Base-by-base conservation (phyloP, 176 grass and related monocot species). In the Eragrostis nindensis region DNA sequence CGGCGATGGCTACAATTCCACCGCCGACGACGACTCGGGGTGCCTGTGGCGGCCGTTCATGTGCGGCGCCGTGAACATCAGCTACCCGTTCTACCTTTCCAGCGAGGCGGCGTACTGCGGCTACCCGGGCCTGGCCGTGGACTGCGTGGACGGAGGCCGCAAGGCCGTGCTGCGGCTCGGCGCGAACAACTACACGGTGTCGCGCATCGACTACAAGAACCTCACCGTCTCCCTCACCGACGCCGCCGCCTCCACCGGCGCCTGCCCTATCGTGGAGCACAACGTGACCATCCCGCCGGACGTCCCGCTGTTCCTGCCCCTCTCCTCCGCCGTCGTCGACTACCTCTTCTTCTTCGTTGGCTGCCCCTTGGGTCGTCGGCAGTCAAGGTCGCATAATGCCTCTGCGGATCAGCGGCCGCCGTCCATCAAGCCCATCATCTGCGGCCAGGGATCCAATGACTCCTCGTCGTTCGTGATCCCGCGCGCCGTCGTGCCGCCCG, bases 1-100 rank as follows among this genome's bases (percentile, higher is more conserved):
- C 8, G 78, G 61, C 13, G 38, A 30, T 26, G 62, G 18, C 49
- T 18, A 36, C 13, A 63, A 62, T 62, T 26, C 14, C 5, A 7
- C 7, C n/a, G n/a, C n/a, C n/a, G n/a, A n/a, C n/a, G n/a, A n/a
- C n/a, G n/a, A n/a, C 25, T 43, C 56, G 6, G n/a, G 14, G 36
- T 89, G 87, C 82, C 86, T 52, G 56, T 5, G 7, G n/a, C 54
- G 32, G 22, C 46, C 77, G 19, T 38, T 8, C 86, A 17, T 14
- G 59, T 91, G 89, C 82, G 86, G 89, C 62, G 1, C 5, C 60
- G 78, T 91, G 21, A 55, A 7, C 77, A 80, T 91, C 57, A 75
- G 2, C 50, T 91, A 91, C 71, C 89, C 89, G 24, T 88, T 91
- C 76, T 64, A 68, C 63, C 82, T 91, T 0, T 70, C 60, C 55